Evolutionary conservation across 768 basidiomycete species (phyloP), one percentile per base, ranked within the genome.

Genomic region (Naematelia encephala): DNA sequence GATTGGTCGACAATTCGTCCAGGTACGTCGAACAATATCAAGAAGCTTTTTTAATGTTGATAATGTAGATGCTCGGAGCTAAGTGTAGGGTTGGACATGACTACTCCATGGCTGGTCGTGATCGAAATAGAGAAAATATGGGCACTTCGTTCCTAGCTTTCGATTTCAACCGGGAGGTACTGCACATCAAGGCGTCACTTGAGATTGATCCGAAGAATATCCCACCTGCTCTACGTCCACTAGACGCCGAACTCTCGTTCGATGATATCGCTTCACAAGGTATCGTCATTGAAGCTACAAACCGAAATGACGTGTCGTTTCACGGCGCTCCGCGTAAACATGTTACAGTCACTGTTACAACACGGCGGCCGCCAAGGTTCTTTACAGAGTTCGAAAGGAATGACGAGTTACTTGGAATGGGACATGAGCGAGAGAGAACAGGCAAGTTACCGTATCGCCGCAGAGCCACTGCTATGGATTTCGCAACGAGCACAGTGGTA

Each of bases 381-480:
- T 68, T 30, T 48, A 51, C 54, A 19, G 49, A 53, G 3, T 73
- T 73, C 42, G 70, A 72, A 43, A 51, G 46, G 34, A 50, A 25
- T 44, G 59, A 61, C 14, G 19, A 66, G 13, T 19, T 60, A n/a
- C 47, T 46, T 27, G 56, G 42, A 0, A 56, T 48, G 47, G 19
- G 34, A 5, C 50, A 4, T 16, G 27, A 8, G 19, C 52, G 22
- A 48, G 28, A 3, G 34, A n/a, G 12, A 27, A 44, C 19, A 23
- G 48, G 16, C 29, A n/a, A n/a, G n/a, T n/a, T 49, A 21, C 57
- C 60, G 11, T 62, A 60, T 28, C 56, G 66, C 19, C 19, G 70
- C 12, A 51, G 71, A 34, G 71, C 71, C 13, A 73, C 71, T 5
- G 68, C 68, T 5, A 69, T 73, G 66, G 71, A 73, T 28, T 73